phyloP scores from a whole-genome alignment of 768 basidiomycete species.

The Royoungia palumana region DNA sequence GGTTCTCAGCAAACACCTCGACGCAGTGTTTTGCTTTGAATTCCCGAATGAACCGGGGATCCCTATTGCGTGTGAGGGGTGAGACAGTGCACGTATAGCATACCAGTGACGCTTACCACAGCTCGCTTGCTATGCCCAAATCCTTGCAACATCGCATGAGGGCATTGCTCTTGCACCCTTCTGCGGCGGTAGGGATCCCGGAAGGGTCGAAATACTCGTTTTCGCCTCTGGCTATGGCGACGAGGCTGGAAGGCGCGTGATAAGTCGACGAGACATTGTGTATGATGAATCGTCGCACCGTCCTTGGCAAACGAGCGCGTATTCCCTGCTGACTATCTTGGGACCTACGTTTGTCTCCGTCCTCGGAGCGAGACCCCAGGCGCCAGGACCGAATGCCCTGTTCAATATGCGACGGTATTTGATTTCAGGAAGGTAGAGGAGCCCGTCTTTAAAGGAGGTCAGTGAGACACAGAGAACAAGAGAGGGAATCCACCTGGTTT shows the following conservation, averaged over 20 bases:
- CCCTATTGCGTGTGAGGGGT: conserved; percentile 50
- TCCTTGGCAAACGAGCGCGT: conserved; percentile 90
- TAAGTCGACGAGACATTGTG: not conserved
- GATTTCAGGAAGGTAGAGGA: conserved; percentile 95
- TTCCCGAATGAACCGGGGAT: conserved; percentile 91
- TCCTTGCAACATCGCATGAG: conserved; percentile 98
- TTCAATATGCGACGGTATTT: conserved; percentile 92
- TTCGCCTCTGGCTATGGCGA: conserved; percentile 89
- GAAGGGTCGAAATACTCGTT: conserved; percentile 94
- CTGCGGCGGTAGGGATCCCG: conserved; percentile 89
- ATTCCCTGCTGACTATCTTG: conserved; percentile 87
- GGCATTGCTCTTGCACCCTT: conserved; percentile 95
- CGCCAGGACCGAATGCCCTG: conserved; percentile 92
- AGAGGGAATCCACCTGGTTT: conserved; percentile 70
- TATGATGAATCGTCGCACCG: conserved; percentile 46
- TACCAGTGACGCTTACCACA: conserved; percentile 56
- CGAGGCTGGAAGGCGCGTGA: conserved; percentile 55
- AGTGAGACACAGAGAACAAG: not conserved
- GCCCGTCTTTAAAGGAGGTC: conserved; percentile 58
- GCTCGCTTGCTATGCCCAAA: conserved; percentile 90
- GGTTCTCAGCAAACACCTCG: conserved; percentile 84
- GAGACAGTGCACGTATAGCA: not conserved
- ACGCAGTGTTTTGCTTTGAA: conserved; percentile 84
- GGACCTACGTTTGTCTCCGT: conserved; percentile 88
- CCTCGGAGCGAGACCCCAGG: conserved; percentile 94